Evolutionary conservation across 805 yeast genomes (phyloP), one percentile per base, ranked within the genome.

Genomic region (Kregervanrija delftensis): DNA sequence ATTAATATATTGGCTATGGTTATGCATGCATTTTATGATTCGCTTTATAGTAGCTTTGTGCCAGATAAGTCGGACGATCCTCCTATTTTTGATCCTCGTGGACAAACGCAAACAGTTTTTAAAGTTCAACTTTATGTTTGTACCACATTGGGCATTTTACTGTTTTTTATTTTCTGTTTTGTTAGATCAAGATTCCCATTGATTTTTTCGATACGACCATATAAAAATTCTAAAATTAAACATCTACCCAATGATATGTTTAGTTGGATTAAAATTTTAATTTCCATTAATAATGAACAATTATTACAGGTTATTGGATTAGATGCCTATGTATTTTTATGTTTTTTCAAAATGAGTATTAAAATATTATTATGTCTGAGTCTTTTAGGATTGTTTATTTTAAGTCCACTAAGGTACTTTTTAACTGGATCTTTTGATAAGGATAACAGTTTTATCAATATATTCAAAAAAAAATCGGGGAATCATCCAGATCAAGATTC

Each of bases 331-430:
- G 83, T 77, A 37, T 76, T 75, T 47, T 60, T 77, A 9, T 72
- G 77, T n/a, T 76, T 77, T 56, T 77, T 77, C 63, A 72, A 72
- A 48, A 73, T 77, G 80, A 67, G 76, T 42, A 75, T 77, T 39
- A 67, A 65, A 47, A 67, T 72, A 5, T 60, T 78, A 39, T 55
- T 67, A 3, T 59, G 67, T 2, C 65, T 76, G 50, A 65, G 76
- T 4, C 33, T 74, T 0, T 61, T 77, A 31, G 79, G 82, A 10
- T 41, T 76, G 12, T 55, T 67, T 13, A 63, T 79, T 9, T 65
- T 79, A 13, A 71, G 77, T 11, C 84, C 84, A 0, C 60, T 78
- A 3, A 50, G 83, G 43, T 77, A 74, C 60, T 64, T 67, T 41
- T 66, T 67, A 48, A 75, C 81, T 0, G 83, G 83, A 0, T 57